A percentile compares a stretch with the other conserved stretches of the same genome.
These are phyloP conservation scores for Primulina eburnea DNA, from an alignment of 257 asterid genomes.

Conservation along the genomic window DNA sequence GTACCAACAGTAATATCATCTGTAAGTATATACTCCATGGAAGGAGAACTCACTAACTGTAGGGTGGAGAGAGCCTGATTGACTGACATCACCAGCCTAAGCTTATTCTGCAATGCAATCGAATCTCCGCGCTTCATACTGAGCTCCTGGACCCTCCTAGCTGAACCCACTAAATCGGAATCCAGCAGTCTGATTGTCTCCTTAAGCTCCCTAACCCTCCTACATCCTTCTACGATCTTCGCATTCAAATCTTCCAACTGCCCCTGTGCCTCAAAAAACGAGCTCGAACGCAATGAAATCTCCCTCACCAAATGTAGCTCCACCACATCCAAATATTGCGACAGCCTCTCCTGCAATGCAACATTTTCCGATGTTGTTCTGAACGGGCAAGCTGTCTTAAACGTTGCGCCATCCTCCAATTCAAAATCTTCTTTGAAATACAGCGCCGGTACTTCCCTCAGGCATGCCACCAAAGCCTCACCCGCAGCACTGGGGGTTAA, in stretches of 20 bases:
- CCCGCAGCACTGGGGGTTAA: constrained; percentile 53
- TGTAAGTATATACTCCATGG: not conserved
- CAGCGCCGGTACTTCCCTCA: constrained; percentile 88
- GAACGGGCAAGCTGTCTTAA: constrained; percentile 88
- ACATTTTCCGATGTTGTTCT: constrained; percentile 67
- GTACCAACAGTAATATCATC: not conserved
- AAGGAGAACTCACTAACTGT: constrained; percentile 55
- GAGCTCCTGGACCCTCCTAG: constrained; percentile 77
- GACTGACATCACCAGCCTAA: constrained; percentile 81
- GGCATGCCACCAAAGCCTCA: constrained; percentile 91
- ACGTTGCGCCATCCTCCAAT: constrained; percentile 89
- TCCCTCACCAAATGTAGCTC: constrained; percentile 94
- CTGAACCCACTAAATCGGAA: constrained; percentile 75
- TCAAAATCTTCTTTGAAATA: constrained; percentile 87
- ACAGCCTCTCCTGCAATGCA: constrained; percentile 85
- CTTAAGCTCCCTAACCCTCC: constrained; percentile 80
- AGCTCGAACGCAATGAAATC: constrained; percentile 84
- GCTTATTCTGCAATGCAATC: constrained; percentile 66
- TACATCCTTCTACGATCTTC: constrained; percentile 80
- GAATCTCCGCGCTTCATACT: constrained; percentile 61
- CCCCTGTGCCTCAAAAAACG: constrained; percentile 93
- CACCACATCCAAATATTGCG: constrained; percentile 96
- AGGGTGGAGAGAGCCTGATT: constrained; percentile 94
- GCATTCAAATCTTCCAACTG: constrained; percentile 77
- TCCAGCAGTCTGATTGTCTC: constrained; percentile 82